A percentile compares a stretch with the other conserved stretches of the same genome.
These are phyloP conservation scores for Tilletia walkeri DNA, from an alignment of 1,284 basidiomycete genomes.

Conservation along the genomic window DNA sequence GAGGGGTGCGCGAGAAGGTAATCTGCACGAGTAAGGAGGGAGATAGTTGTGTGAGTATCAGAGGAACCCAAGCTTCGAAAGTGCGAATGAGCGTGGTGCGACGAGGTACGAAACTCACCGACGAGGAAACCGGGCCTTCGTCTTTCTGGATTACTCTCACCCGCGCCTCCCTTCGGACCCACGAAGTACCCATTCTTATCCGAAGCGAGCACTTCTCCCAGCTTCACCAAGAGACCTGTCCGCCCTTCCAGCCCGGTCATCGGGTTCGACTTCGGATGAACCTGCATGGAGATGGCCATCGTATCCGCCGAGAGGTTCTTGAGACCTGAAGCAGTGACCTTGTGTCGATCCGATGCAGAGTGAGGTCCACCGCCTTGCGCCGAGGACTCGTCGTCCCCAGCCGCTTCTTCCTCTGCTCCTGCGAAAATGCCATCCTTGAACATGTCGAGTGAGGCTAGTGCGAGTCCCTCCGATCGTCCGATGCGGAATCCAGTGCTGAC, in stretches of 20 bases:
- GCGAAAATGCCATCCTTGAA: slow-evolving; percentile 80
- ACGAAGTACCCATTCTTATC: slow-evolving; percentile 35
- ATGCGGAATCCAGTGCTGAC: slow-evolving; percentile 65
- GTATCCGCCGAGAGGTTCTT: slow-evolving; percentile 66
- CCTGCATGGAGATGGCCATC: slow-evolving; percentile 76
- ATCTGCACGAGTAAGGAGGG: slow-evolving; percentile 59
- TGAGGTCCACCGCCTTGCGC: background rate
- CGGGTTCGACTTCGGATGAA: slow-evolving; percentile 67
- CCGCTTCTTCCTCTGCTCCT: slow-evolving; percentile 61
- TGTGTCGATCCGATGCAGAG: background rate
- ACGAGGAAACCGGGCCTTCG: slow-evolving; percentile 24
- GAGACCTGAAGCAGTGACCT: slow-evolving; percentile 68
- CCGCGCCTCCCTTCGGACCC: slow-evolving; percentile 23
- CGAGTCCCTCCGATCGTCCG: slow-evolving; percentile 82
- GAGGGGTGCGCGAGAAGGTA: slow-evolving; percentile 62
- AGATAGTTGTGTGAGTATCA: too few species aligned
- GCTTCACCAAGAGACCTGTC: slow-evolving; percentile 62
- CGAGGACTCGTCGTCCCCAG: slow-evolving; percentile 32
- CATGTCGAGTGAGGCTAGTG: slow-evolving; percentile 86
- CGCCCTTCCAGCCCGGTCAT: slow-evolving; percentile 89
- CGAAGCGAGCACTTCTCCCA: slow-evolving; percentile 31
- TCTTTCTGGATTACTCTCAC: slow-evolving; percentile 14
- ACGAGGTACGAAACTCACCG: slow-evolving; percentile 51
- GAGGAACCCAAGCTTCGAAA: too few species aligned
- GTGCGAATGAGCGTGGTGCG: too few species aligned